Evolutionary conservation across 2,329 filamentous ascomycete genomes (phyloP).

Genomic region (Penicillium expansum): DNA sequence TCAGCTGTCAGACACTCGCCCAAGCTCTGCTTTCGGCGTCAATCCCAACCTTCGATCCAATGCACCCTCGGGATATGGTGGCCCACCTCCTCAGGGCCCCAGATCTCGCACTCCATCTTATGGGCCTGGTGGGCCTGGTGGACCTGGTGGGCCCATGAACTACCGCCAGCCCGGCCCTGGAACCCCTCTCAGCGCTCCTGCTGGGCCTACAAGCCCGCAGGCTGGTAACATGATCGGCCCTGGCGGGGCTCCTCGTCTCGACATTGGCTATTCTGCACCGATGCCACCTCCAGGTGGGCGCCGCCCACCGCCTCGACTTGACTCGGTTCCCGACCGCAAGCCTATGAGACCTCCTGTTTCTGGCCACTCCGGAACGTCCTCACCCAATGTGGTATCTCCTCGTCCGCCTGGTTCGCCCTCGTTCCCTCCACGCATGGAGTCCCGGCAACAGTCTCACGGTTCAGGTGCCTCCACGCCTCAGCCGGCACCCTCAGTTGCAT

Average conservation of each 20-base stretch:
- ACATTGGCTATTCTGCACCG: constrained; percentile 50
- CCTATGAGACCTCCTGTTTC: constrained; percentile 34
- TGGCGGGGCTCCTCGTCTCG: constrained; percentile 38
- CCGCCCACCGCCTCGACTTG: constrained; percentile 32
- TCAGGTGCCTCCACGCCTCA: constrained; percentile 45
- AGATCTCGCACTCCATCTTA: constrained; percentile 32
- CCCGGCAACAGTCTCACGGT: constrained; percentile 29
- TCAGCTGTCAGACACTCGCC: constrained; percentile 39
- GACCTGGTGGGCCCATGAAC: constrained; percentile 30
- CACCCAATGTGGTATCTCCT: constrained; percentile 23
- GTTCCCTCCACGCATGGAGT: constrained; percentile 35
- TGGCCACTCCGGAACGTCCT: constrained; percentile 22
- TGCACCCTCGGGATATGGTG: constrained; percentile 33
- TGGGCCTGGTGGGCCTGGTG: constrained; percentile 23
- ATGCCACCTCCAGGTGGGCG: constrained; percentile 39
- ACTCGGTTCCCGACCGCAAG: constrained; percentile 30
- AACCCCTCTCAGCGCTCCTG: constrained; percentile 28
- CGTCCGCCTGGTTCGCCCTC: constrained; percentile 30
- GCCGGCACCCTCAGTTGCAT: constrained; percentile 15
- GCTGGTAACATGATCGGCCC: constrained; percentile 25
- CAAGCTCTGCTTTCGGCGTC: constrained; percentile 49
- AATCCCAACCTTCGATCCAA: constrained; percentile 49
- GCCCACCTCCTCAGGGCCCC: constrained; percentile 16
- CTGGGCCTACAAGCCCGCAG: constrained; percentile 32
- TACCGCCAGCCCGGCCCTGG: constrained; percentile 36